Percentiles rank a stretch among this genome's conserved stretches.
These are phyloP conservation scores for Coemansia sp. DNA, from an alignment of 192 early-diverging fungal species.

Conservation along the genomic window DNA sequence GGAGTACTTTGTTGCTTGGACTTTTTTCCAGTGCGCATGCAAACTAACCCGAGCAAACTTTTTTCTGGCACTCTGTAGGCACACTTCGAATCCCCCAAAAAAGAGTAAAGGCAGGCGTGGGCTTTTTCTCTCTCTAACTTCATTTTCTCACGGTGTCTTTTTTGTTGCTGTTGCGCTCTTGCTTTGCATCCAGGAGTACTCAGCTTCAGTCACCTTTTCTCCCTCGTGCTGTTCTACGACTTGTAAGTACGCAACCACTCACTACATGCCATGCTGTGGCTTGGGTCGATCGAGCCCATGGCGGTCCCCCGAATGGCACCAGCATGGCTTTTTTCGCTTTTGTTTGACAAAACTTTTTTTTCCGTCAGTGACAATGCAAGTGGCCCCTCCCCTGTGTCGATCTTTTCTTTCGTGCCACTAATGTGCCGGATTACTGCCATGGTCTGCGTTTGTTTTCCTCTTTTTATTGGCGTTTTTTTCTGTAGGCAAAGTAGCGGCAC, in stretches of 20 bases:
- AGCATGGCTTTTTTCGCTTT: not conserved
- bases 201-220: not conserved
- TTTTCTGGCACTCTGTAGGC: not conserved
- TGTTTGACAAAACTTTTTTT: not conserved
- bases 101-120: not conserved
- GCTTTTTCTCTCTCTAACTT: not conserved
- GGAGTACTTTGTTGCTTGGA: too few species aligned
- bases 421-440: not conserved
- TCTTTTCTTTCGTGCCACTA: not conserved
- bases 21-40: not conserved
- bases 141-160: not conserved
- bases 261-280: not conserved
- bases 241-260: not conserved
- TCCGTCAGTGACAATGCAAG: not conserved
- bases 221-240: not conserved
- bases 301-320: not conserved
- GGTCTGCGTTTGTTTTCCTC: not conserved
- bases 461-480: not conserved
- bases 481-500: not conserved
- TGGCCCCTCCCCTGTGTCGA: not conserved
- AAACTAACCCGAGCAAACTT: not conserved
- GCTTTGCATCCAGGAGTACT: conserved; percentile 24
- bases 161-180: conserved; percentile 10
- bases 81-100: not conserved
- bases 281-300: not conserved